Base-by-base conservation (phyloP, 2,329 filamentous ascomycete genomes). In the Nemania sp. region DNA sequence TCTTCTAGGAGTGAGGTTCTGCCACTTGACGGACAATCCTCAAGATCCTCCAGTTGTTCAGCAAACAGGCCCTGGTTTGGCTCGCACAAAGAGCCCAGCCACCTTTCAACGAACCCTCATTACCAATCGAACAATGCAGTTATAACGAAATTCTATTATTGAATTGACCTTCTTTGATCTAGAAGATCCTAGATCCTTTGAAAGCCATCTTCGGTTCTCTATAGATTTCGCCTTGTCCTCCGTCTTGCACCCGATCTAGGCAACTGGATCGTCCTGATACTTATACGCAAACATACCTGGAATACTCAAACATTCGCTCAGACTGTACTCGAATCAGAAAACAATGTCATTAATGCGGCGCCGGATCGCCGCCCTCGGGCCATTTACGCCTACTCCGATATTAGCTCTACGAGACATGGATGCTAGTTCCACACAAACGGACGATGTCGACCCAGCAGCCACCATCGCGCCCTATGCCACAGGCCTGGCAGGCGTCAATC, bases 401-500 rank as follows among this genome's bases (percentile, higher is more conserved):
- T 54, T 70, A 6, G 63, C 60, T 43, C 56, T 66, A 45, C 63
- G 67, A 31, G 62, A 66, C 41, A 52, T 62, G 48, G 60, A 66
- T 23, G 51, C 43, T 22, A 40, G 37, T 19, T 37, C 56, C 30
- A 53, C 57, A 47, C 23, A 33, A 23, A 43, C 56, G 22, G 40
- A 20, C 39, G 55, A 55, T n/a, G 49, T 41, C 47, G 57, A 62
- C 34, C 53, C 64, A 4, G 43, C 76, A 19, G 73, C 76, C 17
- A 81, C 80, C 17, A 80, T 86, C 54, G 75, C 78, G 12, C 78
- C 80, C 15, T 87, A 77, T 67, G 75, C 78, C 62, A 78, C 77
- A 26, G 75, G 74, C 41, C 76, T 87, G 56, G 80, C 79, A 62
- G 84, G 84, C 49, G 83, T 87, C 59, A 80, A 84, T 62, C 82